Evolutionary conservation across 176 grass and related monocot species (phyloP), one percentile per base, ranked within the genome.

Genomic region (Cenchrus purpureus): DNA sequence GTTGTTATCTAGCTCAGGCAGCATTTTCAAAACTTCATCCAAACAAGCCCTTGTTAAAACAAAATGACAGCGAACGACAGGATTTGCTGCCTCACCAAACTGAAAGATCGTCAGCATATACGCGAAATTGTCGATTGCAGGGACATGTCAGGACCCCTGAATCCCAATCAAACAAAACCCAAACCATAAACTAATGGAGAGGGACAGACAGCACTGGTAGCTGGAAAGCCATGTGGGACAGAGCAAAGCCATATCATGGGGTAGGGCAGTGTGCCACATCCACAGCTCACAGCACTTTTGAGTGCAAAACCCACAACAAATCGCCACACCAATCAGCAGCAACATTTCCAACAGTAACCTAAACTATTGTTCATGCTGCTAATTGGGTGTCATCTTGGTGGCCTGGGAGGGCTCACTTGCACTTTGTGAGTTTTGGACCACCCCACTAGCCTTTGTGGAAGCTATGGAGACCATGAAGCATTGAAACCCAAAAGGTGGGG

Each of bases 211-310:
- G 28, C 79, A 86, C 50, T 52, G 13, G 66, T 42, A 62, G 84
- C 84, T 90, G 84, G 79, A 87, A 86, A 86, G 79, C 71, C 79
- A 86, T 79, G 79, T 86, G 84, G 84, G 73, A 56, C 88, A 83
- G 70, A 34, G 67, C 57, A 64, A 82, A 40, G 65, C 45, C 69
- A 50, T 72, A 15, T 72, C 45, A 72, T 72, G 73, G 78, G 78
- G 65, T 65, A 86, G 79, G 65, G 65, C 78, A 81, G 44, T 28
- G 65, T 64, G 46, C 71, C 55, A 74, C 75, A 73, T 49, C 37
- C 37, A 40, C 37, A 40, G 37, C 37, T 4, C 71, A 60, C 17
- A 3, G 63, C 79, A 76, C 22, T 85, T 85, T 49, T 78, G 71
- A 82, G 78, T 78, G 78, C 72, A 76, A 68, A 82, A 76, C 31